Conservation (phyloP, 495 filamentous ascomycete species). For the Aspergillus homomorphus region DNA sequence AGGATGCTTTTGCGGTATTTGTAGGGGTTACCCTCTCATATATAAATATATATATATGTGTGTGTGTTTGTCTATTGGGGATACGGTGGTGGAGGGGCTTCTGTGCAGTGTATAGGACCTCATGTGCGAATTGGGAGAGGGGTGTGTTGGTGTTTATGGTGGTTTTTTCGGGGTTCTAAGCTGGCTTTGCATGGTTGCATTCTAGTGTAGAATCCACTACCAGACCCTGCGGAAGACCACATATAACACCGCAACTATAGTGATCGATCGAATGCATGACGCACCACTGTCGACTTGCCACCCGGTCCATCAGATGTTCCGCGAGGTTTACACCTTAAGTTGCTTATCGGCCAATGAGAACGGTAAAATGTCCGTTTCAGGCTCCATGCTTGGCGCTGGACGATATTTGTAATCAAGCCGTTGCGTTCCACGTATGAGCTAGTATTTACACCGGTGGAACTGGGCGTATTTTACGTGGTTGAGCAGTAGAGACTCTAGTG, state of each 20-base stretch:
- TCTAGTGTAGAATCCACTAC: too few species aligned
- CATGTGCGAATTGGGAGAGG: too few species aligned
- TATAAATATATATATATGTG: too few species aligned
- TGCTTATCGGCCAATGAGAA: background rate
- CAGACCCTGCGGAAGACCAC: too few species aligned
- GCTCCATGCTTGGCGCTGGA: background rate
- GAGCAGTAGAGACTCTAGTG: too few species aligned
- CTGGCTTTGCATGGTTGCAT: too few species aligned
- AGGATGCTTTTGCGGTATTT: conserved; percentile 46
- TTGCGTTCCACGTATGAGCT: background rate
- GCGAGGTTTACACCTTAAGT: background rate
- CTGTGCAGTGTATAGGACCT: too few species aligned
- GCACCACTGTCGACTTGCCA: background rate
- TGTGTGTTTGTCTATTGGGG: background rate
- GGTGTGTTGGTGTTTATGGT: too few species aligned
- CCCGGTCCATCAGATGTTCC: background rate
- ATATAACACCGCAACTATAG: too few species aligned
- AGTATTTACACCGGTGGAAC: background rate
- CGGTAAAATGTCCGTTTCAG: background rate
- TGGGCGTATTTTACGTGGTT: too few species aligned
- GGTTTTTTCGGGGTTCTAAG: too few species aligned
- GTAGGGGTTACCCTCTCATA: too few species aligned
- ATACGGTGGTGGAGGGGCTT: background rate
- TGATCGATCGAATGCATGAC: background rate
- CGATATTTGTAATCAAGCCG: background rate